phyloP scores from a whole-genome alignment of 345 rosid genomes.

The Hibiscus trionum region DNA sequence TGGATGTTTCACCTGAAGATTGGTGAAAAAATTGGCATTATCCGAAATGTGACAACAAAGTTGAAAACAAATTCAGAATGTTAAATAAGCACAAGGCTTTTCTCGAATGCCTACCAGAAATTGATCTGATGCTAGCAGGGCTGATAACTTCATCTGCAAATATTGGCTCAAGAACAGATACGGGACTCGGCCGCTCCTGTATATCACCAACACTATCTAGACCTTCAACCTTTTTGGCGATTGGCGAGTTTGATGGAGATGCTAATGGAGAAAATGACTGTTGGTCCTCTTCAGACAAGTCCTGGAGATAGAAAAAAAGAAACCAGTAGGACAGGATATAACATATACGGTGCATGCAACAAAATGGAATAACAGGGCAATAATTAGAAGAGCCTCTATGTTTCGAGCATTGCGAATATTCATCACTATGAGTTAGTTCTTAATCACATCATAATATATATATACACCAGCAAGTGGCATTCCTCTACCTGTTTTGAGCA shows the following conservation, averaged over 20 bases:
- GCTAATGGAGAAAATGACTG: background rate
- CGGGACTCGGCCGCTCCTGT: slow-evolving; percentile 66
- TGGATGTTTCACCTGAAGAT: background rate
- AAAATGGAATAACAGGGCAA: background rate
- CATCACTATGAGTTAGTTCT: background rate
- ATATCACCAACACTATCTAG: background rate
- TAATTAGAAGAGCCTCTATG: slow-evolving; percentile 3
- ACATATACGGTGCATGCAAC: slow-evolving; percentile 7
- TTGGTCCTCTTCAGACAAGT: background rate
- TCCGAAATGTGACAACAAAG: background rate
- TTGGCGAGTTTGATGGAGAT: background rate
- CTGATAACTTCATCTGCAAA: slow-evolving; percentile 58
- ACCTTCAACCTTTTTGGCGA: background rate
- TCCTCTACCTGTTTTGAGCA: background rate
- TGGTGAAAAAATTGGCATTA: background rate
- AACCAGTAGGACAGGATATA: background rate
- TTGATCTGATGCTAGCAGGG: slow-evolving; percentile 44
- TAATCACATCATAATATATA: background rate
- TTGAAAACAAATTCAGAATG: background rate
- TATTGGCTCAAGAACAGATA: slow-evolving; percentile 77
- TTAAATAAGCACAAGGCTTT: background rate
- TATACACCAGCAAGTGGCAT: background rate
- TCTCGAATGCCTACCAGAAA: slow-evolving; percentile 42
- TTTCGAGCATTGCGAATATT: background rate
- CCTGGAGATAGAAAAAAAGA: background rate